Base-by-base conservation (phyloP, 1,284 basidiomycete species). In the Paramarasmius palmivorus region DNA sequence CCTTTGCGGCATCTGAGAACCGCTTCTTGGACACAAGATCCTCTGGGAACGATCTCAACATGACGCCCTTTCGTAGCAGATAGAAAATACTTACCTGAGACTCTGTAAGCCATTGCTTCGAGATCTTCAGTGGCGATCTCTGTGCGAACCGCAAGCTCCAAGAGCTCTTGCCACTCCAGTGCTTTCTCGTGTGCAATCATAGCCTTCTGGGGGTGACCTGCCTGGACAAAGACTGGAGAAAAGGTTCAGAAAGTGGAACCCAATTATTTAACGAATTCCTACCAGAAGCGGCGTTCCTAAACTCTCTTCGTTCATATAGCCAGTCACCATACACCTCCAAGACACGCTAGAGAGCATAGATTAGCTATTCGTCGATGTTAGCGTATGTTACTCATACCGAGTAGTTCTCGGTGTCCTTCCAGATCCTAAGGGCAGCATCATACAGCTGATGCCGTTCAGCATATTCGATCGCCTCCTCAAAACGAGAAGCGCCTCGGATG, bases 131-230 rank as follows among this genome's bases (percentile, higher is more conserved):
- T 68, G 0, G 74, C 53, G 14, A 76, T 57, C 12, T 73, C 61
- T 61, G 74, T 68, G 59, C 74, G 72, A 58, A 81, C 61, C 1
- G 90, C 90, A 17, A 96, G 72, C n/a, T 90, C 84, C 66, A 98
- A 96, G 0, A 95, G 75, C 61, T 95, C 92, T 61, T 90, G 85
- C 95, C 95, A 98, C 40, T 90, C 83, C 23, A 94, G 74, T 0
- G 90, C 90, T 54, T 87, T 88, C 68, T 96, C 93, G 61, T 93
- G 86, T 0, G 94, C 86, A 14, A 89, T 78, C 78, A 97, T 86
- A 0, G 93, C 92, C 57, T 93, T 93, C 7, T 75, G 67, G 0
- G 74, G 67, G 54, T 83, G 77, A 2, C 71, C 67, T 2, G 90
- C 90, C 56, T 92, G 81, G 0, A 81, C 68, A 70, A 93, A 96